Base-by-base conservation (phyloP, 2,329 filamentous ascomycete species). In the Botryotinia calthae region DNA sequence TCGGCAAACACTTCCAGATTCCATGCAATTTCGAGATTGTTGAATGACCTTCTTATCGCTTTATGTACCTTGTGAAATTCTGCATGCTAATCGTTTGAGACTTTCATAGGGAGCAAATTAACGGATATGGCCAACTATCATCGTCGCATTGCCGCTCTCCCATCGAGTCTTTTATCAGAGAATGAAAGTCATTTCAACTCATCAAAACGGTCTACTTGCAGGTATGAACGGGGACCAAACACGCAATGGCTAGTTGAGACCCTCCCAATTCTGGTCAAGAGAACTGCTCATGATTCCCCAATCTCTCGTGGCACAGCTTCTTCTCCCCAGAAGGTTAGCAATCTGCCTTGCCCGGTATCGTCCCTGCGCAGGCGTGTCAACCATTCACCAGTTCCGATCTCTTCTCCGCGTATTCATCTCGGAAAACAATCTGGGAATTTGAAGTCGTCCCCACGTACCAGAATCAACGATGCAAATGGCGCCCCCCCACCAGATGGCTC, bases 81-180 rank as follows among this genome's bases (percentile, higher is more conserved):
- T 68, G 22, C n/a, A 68, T 56, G n/a, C 65, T 68, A 68, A 68
- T 37, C 18, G 2, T 42, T 22, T 68, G n/a, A 42, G 20, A 18
- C 20, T 2, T 56, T 40, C 18, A 14, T 68, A 68, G 37, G 31
- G 14, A 31, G 48, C 48, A 56, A 31, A 44, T 37, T 9, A 25
- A 6, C 4, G 22, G 54, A 16, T 51, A 68, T 68, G 65, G 37
- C 48, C 34, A 68, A 56, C 25, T 34, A n/a, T 25, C 54, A 68
- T 44, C 25, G 34, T 56, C 65, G 34, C n/a, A 28, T n/a, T 6
- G 25, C 25, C 46, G 31, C 34, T 22, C 31, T 67, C 16, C 48
- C 64, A 25, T 28, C 46, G 18, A 56, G 9, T 25, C 37, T 56
- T 12, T 31, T 31, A 16, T 4, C 48, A 44, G 34, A 56, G 2